Base-by-base conservation (phyloP, 2,329 filamentous ascomycete genomes). In the Aureobasidium sp. region DNA sequence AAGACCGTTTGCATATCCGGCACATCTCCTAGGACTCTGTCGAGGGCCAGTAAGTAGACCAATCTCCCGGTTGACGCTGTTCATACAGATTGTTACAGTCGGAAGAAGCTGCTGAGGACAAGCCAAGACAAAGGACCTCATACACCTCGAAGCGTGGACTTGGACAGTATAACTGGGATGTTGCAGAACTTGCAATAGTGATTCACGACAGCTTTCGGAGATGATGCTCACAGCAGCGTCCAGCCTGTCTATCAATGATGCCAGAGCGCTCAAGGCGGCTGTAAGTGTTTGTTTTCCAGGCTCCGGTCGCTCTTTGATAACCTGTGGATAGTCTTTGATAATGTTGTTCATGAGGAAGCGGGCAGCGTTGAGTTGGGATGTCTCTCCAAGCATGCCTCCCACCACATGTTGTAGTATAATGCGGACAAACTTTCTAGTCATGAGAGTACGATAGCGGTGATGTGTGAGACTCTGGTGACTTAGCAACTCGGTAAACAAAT, bases 91-190 rank as follows among this genome's bases (percentile, higher is more conserved):
- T 0, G 93, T 95, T 19, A 97, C 84, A 64, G 91, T 94, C 2
- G 90, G 89, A 5, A 97, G 78, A 6, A 99, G 82, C 70, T 97
- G 93, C 66, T 95, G 89, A 4, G 94, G 94, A 67, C 91, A 96
- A 15, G 91, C 91, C 45, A 96, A 79, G 0, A 95, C 89, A 69
- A 97, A 94, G 0, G 83, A 84, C 66, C 93, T 90, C 67, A 97
- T 78, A 69, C 91, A 96, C 63, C 89, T 84, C 4, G 94, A 90
- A 1, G 90, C 87, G 68, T 94, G 88, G 3, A 97, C 85, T 70
- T 99, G 94, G 2, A 99, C 94, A 4, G 91, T 94, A 73, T 97
- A 97, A 74, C 90, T 96, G 0, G 92, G 90, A 73, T 99, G 94
- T 67, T 95, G 90, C 27, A 97, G 78, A 6, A 96, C 89, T 71